Conservation (phyloP, 106 monocot genomes). For the Acorus gramineus region DNA sequence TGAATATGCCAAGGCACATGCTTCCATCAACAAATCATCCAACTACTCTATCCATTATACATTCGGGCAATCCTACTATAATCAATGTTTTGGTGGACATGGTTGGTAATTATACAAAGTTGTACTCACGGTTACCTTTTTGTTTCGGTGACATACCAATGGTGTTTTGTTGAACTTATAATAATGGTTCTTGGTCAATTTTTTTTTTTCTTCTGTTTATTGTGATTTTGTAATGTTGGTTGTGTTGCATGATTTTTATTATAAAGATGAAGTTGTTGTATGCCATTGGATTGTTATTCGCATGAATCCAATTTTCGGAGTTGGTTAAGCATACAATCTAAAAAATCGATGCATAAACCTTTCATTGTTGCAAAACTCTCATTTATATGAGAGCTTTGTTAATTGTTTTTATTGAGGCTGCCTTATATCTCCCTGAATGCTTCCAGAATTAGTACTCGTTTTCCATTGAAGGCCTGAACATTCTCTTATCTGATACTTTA, state of each 20-base stretch:
- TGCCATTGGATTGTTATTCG: background rate
- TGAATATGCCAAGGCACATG: constrained; percentile 55
- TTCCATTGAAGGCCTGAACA: too few species aligned
- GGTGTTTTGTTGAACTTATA: too few species aligned
- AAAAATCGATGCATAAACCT: too few species aligned
- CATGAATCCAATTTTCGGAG: background rate
- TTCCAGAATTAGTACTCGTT: too few species aligned
- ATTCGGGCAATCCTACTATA: constrained; percentile 63
- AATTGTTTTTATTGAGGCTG: background rate
- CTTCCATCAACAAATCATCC: constrained; percentile 83
- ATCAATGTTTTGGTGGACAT: constrained; percentile 86
- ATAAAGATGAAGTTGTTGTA: too few species aligned
- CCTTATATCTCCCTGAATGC: too few species aligned
- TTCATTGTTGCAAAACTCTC: too few species aligned
- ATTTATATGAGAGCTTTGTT: background rate
- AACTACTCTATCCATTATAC: constrained; percentile 67
- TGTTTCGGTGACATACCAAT: too few species aligned
- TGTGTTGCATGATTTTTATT: background rate
- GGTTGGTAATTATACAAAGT: constrained; percentile 35
- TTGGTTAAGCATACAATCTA: background rate
- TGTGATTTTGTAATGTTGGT: background rate
- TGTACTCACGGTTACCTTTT: too few species aligned
- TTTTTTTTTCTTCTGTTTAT: background rate
- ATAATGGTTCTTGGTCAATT: background rate
- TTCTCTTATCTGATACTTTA: too few species aligned